Percentiles rank a stretch among this genome's conserved stretches.
Evolutionary conservation across 2,329 filamentous ascomycete genomes (phyloP).

Genomic region (Lasiodiplodia theobromae): DNA sequence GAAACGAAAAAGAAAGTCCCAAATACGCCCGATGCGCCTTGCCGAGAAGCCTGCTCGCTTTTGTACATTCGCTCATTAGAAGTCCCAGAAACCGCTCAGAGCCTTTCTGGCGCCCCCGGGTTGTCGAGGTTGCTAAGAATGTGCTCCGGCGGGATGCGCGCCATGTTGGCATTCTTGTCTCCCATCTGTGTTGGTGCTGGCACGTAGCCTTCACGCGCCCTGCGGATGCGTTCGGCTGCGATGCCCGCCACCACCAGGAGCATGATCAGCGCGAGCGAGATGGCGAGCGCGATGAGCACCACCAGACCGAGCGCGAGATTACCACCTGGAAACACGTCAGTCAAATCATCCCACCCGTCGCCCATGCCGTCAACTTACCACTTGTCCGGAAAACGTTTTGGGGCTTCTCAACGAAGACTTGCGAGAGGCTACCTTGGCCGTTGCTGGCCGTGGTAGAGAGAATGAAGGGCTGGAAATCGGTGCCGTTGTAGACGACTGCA

Average conservation of each 20-base stretch:
- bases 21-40: slow-evolving; percentile 25
- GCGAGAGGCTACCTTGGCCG: slow-evolving; percentile 75
- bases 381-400: slow-evolving; percentile 73
- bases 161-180: slow-evolving; percentile 56
- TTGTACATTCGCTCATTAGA: slow-evolving; percentile 25
- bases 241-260: slow-evolving; percentile 79
- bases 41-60: slow-evolving; percentile 25
- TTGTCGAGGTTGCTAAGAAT: slow-evolving; percentile 44
- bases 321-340: slow-evolving; percentile 15
- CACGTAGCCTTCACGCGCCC: slow-evolving; percentile 79
- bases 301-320: slow-evolving; percentile 74
- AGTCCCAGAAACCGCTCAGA: slow-evolving; percentile 32
- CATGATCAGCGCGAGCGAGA: slow-evolving; percentile 78
- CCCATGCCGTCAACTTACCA: slow-evolving; percentile 57
- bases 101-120: slow-evolving; percentile 43
- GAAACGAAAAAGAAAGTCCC: slow-evolving; percentile 15
- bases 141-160: slow-evolving; percentile 58
- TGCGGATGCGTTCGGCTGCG: slow-evolving; percentile 75
- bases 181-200: slow-evolving; percentile 70
- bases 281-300: slow-evolving; percentile 80
- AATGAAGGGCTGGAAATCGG: slow-evolving; percentile 76
- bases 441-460: slow-evolving; percentile 70
- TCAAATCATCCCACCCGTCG: background rate
- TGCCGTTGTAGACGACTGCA: slow-evolving; percentile 87
- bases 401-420: slow-evolving; percentile 80